Evolutionary conservation across 139 green algal species (phyloP).

Genomic region (Chlorella sorokiniana): DNA sequence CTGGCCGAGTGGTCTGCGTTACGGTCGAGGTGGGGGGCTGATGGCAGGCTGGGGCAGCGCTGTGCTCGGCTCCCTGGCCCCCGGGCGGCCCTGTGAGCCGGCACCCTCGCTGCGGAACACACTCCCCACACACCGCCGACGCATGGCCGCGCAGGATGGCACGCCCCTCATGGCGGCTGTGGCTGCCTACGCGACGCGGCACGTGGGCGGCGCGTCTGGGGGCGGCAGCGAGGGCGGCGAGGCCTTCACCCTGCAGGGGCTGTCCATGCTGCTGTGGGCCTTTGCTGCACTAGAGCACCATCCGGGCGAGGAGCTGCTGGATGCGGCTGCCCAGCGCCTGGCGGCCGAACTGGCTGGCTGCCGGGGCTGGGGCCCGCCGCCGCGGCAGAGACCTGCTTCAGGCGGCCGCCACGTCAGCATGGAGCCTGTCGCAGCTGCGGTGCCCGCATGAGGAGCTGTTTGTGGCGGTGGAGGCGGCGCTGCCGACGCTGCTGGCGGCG

Average conservation of each 20-base stretch:
- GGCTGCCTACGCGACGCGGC: background rate
- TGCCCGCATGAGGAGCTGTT: background rate
- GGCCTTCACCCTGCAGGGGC: constrained; percentile 27
- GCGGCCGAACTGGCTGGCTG: background rate
- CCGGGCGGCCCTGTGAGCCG: no score
- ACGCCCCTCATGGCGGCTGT: constrained; percentile 7
- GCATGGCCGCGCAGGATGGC: constrained; percentile 5
- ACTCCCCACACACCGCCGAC: no score
- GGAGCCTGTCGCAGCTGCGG: constrained; percentile 2
- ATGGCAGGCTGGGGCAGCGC: no score
- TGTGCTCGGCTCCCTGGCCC: no score
- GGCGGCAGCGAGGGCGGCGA: background rate
- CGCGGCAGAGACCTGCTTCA: constrained; percentile 10
- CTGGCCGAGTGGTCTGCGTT: background rate
- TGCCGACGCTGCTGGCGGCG: background rate
- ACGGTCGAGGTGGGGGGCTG: no score
- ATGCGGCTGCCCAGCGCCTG: background rate
- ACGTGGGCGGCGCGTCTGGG: background rate
- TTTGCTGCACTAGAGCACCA: constrained; percentile 51
- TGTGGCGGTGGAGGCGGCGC: background rate
- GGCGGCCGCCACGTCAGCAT: background rate
- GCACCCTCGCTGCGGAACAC: no score
- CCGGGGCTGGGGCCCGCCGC: constrained; percentile 29
- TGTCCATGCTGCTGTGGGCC: constrained; percentile 43
- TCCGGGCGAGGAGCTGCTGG: constrained; percentile 16